These are phyloP conservation scores for Drechslera avenae DNA, from an alignment of 2,329 filamentous ascomycete species.

Conservation along the genomic window DNA sequence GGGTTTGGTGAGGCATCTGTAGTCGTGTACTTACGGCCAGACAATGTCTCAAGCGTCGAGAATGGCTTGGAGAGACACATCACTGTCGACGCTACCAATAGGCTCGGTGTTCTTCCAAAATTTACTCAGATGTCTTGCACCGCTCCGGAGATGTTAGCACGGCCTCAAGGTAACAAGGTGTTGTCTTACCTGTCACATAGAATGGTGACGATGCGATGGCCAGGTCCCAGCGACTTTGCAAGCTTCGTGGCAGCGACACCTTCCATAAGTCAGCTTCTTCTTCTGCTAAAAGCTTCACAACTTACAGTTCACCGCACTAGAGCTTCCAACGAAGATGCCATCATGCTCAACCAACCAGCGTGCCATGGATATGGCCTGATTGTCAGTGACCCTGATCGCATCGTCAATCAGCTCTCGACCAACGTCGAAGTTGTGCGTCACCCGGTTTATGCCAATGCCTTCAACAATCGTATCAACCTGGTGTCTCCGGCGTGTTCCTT, in stretches of 20 bases:
- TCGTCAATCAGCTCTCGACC: constrained; percentile 87
- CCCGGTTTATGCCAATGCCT: constrained; percentile 90
- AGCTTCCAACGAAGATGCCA: constrained; percentile 92
- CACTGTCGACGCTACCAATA: constrained; percentile 58
- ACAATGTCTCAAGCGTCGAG: constrained; percentile 43
- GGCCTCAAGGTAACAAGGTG: neutral
- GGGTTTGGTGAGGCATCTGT: neutral
- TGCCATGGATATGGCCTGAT: constrained; percentile 92
- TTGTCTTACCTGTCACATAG: constrained; percentile 66
- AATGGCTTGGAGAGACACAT: constrained; percentile 63
- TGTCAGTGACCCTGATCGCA: constrained; percentile 84
- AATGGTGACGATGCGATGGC: constrained; percentile 74
- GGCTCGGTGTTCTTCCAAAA: constrained; percentile 78
- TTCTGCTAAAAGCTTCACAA: constrained; percentile 17
- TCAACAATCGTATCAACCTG: constrained; percentile 97
- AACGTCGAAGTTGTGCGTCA: constrained; percentile 91
- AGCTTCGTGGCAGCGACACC: constrained; percentile 72
- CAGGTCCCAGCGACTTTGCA: constrained; percentile 67
- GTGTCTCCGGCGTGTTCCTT: constrained; percentile 84
- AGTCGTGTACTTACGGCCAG: neutral
- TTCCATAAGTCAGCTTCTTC: constrained; percentile 25
- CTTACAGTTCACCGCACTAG: constrained; percentile 91
- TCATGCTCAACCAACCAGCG: constrained; percentile 94
- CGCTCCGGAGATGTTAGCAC: constrained; percentile 46
- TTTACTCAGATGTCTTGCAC: constrained; percentile 81